Evolutionary conservation across 139 green algal genomes (phyloP).

Genomic region (Chara braunii): DNA sequence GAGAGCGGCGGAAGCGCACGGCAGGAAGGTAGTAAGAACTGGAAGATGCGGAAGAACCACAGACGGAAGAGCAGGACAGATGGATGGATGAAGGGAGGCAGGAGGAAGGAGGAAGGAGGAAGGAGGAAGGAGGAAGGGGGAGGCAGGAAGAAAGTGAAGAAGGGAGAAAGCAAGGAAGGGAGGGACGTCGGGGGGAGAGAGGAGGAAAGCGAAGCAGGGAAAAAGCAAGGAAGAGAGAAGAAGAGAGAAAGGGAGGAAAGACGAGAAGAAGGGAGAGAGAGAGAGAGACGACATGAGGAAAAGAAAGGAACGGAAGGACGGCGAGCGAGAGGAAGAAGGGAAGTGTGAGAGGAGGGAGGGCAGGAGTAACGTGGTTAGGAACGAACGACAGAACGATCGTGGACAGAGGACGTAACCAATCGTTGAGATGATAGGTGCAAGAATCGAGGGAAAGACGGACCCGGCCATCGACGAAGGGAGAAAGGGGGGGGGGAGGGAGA

Average conservation of each 20-base stretch:
- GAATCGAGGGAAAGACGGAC: not conserved
- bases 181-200: not conserved
- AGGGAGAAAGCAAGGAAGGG: not conserved
- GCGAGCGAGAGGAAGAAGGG: too few species aligned
- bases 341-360: not conserved
- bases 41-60: not conserved
- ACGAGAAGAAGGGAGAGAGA: not conserved
- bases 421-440: not conserved
- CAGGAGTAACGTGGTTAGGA: not conserved
- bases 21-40: not conserved
- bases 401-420: not conserved
- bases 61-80: not conserved
- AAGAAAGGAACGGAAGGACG: not conserved
- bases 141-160: not conserved
- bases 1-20: not conserved
- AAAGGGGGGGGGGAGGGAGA: too few species aligned
- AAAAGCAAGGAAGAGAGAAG: not conserved
- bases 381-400: not conserved
- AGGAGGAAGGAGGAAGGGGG: not conserved
- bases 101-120: not conserved
- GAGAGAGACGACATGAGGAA: not conserved
- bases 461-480: too few species aligned
- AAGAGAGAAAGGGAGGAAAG: not conserved
- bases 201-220: not conserved
- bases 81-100: too few species aligned